Evolutionary conservation across 2,329 filamentous ascomycete species (phyloP), one percentile per base, ranked within the genome.

Genomic region (Trichoderma sp.): DNA sequence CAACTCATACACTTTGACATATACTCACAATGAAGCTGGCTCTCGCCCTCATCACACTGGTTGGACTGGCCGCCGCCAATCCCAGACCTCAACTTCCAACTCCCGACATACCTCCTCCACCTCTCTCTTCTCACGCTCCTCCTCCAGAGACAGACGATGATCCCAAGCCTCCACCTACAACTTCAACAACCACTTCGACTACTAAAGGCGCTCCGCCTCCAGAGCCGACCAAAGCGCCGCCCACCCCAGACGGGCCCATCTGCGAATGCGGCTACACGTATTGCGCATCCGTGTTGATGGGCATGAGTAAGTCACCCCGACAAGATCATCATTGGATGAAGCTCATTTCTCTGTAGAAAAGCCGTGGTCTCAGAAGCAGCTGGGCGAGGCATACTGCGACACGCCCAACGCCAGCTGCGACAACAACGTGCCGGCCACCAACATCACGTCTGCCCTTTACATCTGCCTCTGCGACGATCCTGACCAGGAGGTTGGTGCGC

Each of bases 241-340:
- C 70, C 9, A 71, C 67, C 5, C 77, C 77, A n/a, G 72, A 76
- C 9, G 81, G 78, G 2, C 74, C 82, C 18, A 79, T 80, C 67
- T 83, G 82, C 74, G 79, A 83, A 72, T 83, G 82, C 73, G 82
- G 82, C 70, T 83, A 83, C 69, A 83, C 82, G 3, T 83, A 83
- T 71, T 83, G 82, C 72, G 81, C 81, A 11, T 77, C 79, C 2
- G 82, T 83, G 14, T 76, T 83, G 24, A 78, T 80, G 76, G 75
- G 69, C 1, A 82, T 82, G 81, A 76, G 81, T 81, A 76, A 61
- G 77, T 74, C 58, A 26, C 21, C 18, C 11, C 18, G 18, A 14
- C 3, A 30, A 39, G 3, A 34, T 15, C 18, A 30, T 15, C 6
- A 58, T 36, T 30, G 15, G 24, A 39, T 28, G 24, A 21, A 28